A percentile compares a stretch with the other conserved stretches of the same genome.
Conservation (phyloP, 371 early-diverging fungal species). For the Mortierella sp. region DNA sequence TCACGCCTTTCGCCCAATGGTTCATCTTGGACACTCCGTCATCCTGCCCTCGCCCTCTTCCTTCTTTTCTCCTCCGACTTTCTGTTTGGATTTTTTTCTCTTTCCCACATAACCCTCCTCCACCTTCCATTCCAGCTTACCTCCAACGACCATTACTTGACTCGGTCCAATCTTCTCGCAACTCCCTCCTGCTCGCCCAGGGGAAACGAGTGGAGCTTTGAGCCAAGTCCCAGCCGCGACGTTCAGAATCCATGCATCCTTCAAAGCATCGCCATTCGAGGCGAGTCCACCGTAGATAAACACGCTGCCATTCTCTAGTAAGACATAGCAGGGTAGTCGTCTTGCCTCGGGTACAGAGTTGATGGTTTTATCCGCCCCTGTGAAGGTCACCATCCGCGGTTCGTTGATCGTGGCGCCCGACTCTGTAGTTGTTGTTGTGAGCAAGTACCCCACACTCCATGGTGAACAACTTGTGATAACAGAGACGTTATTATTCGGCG, state of each 20-base stretch:
- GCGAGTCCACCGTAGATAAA: too few species aligned
- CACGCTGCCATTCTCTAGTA: too few species aligned
- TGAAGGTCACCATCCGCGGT: too few species aligned
- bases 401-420: too few species aligned
- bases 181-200: conserved; percentile 3
- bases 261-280: neutral
- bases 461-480: too few species aligned
- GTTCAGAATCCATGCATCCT: conserved; percentile 19
- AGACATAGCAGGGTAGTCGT: too few species aligned
- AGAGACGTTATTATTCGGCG: too few species aligned
- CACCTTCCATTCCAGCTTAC: conserved; percentile 6
- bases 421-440: too few species aligned
- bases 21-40: conserved; percentile 17
- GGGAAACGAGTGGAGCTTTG: neutral
- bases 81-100: neutral
- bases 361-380: too few species aligned
- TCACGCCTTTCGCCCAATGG: too few species aligned
- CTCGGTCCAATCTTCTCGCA: conserved; percentile 8
- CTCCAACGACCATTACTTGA: conserved; percentile 29
- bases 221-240: neutral
- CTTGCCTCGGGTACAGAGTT: too few species aligned
- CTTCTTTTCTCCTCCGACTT: neutral
- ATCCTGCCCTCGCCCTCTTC: neutral
- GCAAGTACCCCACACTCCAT: too few species aligned
- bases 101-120: neutral